Evolutionary conservation across 495 filamentous ascomycete species (phyloP), one percentile per base, ranked within the genome.

Genomic region (Penicillium argentinense): DNA sequence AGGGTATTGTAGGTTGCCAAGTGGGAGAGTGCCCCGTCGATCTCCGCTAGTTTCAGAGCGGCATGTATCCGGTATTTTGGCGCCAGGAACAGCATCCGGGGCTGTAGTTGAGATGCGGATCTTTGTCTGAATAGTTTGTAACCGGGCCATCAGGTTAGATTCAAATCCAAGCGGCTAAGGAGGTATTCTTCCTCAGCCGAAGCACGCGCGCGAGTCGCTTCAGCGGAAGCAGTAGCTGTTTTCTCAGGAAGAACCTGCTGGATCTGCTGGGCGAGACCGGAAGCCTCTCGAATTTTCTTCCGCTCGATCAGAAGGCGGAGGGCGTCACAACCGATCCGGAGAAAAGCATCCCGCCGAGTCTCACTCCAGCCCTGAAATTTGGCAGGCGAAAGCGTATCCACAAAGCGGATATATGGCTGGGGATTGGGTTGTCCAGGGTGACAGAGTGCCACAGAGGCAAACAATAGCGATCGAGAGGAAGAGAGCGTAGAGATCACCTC

Each of bases 381-480:
- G 14, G 21, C 42, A 6, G 43, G 32, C 9, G 54, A 51, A 3
- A 63, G 14, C 2, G 24, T 33, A 11, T 54, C 47, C 36, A 65
- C 47, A 42, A 56, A 65, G 22, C 50, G 33, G 16, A 74, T 41
- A 33, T 73, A 65, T 3, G 63, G 67, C 12, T 41, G 45, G 1
- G 64, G 18, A 23, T 69, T 56, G 11, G 67, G 70, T 22, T 61
- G 34, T 11, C 55, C 55, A 5, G 72, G 72, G 45, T 75, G 67
- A 18, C 62, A 66, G 18, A 74, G 42, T 5, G 56, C 47, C 37
- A 67, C 51, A n/a, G 55, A 49, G 17, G 60, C 57, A 4, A 33
- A 45, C 14, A 64, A 30, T 11, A 62, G 40, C 1, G 59, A 59
- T 3, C 53, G 52, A 13, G 63, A 53, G 13, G 55, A 54, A 11